Conservation (phyloP, 2,329 filamentous ascomycete genomes). For the Stagonosporopsis rhizophila region DNA sequence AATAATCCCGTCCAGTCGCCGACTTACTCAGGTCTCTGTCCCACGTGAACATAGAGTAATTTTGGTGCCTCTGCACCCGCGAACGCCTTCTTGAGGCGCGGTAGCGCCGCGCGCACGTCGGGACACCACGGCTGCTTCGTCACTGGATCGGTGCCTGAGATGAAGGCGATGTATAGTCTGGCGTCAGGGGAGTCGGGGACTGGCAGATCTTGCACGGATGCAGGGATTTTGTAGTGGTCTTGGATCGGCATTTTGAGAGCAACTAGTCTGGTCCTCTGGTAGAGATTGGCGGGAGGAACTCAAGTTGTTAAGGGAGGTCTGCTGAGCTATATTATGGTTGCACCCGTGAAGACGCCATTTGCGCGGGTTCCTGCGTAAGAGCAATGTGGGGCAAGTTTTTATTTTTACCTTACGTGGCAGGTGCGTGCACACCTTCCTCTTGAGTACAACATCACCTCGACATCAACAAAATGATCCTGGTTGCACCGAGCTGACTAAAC, state of each 20-base stretch:
- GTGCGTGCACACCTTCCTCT: not conserved
- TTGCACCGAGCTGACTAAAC: not conserved
- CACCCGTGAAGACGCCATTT: not conserved
- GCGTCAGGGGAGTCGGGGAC: not conserved
- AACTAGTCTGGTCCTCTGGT: not conserved
- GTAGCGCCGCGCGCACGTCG: constrained; percentile 22
- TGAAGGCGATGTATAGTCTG: constrained; percentile 19
- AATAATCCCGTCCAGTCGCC: not conserved
- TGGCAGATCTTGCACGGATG: constrained; percentile 10
- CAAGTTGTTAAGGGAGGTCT: not conserved
- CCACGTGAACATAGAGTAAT: constrained; percentile 16
- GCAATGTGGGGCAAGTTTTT: not conserved
- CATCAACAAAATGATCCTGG: too few relatives aligned
- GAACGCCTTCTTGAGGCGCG: constrained; percentile 8
- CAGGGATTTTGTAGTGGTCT: constrained; percentile 10
- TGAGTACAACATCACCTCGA: not conserved
- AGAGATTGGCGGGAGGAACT: not conserved
- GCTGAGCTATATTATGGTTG: not conserved
- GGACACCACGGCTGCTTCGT: constrained; percentile 22
- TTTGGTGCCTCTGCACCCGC: not conserved
- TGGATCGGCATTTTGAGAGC: constrained; percentile 13
- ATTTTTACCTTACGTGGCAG: not conserved
- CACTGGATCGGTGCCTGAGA: constrained; percentile 13
- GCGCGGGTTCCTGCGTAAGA: not conserved
- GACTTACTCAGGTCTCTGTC: constrained; percentile 20